Conservation (phyloP, 1,284 basidiomycete species). For the Afroboletus lepidellus region DNA sequence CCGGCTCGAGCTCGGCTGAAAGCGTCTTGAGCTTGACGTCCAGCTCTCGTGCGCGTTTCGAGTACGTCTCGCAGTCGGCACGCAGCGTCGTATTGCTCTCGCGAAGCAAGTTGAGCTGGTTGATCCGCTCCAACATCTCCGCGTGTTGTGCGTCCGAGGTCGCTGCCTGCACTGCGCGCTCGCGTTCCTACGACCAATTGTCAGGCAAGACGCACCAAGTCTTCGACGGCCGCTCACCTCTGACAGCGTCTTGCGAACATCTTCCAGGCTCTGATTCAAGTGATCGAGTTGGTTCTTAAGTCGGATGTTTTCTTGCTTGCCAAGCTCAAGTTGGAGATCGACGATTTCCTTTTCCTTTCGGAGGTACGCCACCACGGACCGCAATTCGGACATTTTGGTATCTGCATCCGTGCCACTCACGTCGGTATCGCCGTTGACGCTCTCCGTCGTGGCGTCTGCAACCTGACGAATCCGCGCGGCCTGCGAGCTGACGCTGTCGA, state of each 20-base stretch:
- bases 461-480: slow-evolving; percentile 75
- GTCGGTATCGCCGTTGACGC: slow-evolving; percentile 44
- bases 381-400: slow-evolving; percentile 67
- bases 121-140: slow-evolving; percentile 85
- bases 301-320: slow-evolving; percentile 80
- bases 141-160: slow-evolving; percentile 76
- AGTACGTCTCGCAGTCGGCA: slow-evolving; percentile 67
- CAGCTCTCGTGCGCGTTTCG: slow-evolving; percentile 64
- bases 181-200: slow-evolving; percentile 63
- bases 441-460: slow-evolving; percentile 48
- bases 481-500: slow-evolving; percentile 83
- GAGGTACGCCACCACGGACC: slow-evolving; percentile 79
- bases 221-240: slow-evolving; percentile 43
- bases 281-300: slow-evolving; percentile 78
- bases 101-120: slow-evolving; percentile 82
- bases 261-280: slow-evolving; percentile 66
- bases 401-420: slow-evolving; percentile 50
- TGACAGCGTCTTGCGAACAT: slow-evolving; percentile 62
- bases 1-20: slow-evolving; percentile 68
- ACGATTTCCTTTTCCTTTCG: slow-evolving; percentile 90
- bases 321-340: slow-evolving; percentile 82
- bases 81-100: slow-evolving; percentile 88
- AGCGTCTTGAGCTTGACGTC: slow-evolving; percentile 63
- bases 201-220: slow-evolving; percentile 3
- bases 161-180: slow-evolving; percentile 66